A percentile compares a stretch with the other conserved stretches of the same genome.
Evolutionary conservation across 192 early-diverging fungal genomes (phyloP).

Genomic region (Coemansia sp.): DNA sequence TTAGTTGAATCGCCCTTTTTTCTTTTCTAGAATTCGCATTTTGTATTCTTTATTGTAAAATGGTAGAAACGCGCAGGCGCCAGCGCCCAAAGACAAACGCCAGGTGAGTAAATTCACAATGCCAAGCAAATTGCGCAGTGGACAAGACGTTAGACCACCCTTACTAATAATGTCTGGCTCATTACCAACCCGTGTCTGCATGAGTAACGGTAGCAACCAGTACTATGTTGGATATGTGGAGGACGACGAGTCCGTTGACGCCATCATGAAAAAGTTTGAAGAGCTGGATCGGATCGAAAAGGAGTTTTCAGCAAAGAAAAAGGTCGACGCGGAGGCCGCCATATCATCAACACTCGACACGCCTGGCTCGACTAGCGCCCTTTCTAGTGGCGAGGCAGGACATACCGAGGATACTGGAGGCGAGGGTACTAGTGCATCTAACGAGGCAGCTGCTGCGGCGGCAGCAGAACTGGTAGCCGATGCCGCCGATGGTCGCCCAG

Average conservation of each 20-base stretch:
- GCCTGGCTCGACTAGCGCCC: slow-evolving; percentile 12
- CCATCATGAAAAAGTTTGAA: slow-evolving; percentile 98
- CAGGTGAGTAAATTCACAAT: slow-evolving; percentile 31
- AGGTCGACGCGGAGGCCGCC: slow-evolving; percentile 13
- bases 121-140: not conserved
- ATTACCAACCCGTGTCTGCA: not conserved
- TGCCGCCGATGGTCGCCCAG: not conserved
- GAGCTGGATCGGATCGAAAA: slow-evolving; percentile 88
- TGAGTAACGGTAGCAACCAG: slow-evolving; percentile 39
- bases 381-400: not conserved
- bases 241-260: slow-evolving; percentile 93
- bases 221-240: slow-evolving; percentile 97
- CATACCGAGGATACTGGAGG: not conserved
- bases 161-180: not conserved
- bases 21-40: not conserved
- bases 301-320: slow-evolving; percentile 66
- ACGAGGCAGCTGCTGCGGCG: not conserved
- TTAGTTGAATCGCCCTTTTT: not conserved
- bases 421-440: not conserved
- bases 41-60: slow-evolving; percentile 14
- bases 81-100: slow-evolving; percentile 50
- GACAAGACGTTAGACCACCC: not conserved
- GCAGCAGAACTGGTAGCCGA: slow-evolving; percentile 14
- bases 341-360: slow-evolving; percentile 12
- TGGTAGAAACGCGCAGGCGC: slow-evolving; percentile 54